Conservation (phyloP, 306 rosid genomes). For the Clitoria ternatea region DNA sequence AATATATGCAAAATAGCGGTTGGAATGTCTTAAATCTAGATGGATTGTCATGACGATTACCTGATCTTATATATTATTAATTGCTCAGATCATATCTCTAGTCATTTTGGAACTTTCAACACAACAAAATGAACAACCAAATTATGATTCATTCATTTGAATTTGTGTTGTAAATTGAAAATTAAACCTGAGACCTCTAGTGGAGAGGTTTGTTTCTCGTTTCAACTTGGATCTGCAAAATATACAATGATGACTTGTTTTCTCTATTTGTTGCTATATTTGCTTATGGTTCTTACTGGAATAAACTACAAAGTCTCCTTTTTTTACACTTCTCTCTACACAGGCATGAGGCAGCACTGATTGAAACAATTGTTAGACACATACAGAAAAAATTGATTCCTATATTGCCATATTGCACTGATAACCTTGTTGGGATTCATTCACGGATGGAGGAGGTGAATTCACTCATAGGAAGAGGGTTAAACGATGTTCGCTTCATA, state of each 20-base stretch:
- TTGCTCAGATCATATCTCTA: too few species aligned
- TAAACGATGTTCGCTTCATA: conserved; percentile 29
- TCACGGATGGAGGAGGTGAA: conserved; percentile 10
- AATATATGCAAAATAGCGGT: not conserved
- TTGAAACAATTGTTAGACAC: conserved; percentile 22
- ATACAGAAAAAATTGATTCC: conserved; percentile 14
- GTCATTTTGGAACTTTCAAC: too few species aligned
- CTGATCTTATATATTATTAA: too few species aligned
- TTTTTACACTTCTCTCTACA: not conserved
- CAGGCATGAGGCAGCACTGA: conserved; percentile 32
- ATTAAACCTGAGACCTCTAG: not conserved
- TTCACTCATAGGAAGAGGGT: not conserved
- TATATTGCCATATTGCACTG: not conserved
- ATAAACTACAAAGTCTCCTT: not conserved
- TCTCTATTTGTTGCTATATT: not conserved
- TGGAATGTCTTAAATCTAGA: too few species aligned
- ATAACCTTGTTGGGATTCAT: conserved; percentile 31
- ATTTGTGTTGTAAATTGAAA: not conserved
- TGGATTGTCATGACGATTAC: too few species aligned
- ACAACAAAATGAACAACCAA: too few species aligned
- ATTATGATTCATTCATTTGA: not conserved
- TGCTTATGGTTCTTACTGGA: not conserved
- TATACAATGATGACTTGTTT: not conserved
- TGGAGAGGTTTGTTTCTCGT: not conserved
- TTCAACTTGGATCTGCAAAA: not conserved